Evolutionary conservation across 2,329 filamentous ascomycete species (phyloP).

Genomic region (Fusarium nelsonii): DNA sequence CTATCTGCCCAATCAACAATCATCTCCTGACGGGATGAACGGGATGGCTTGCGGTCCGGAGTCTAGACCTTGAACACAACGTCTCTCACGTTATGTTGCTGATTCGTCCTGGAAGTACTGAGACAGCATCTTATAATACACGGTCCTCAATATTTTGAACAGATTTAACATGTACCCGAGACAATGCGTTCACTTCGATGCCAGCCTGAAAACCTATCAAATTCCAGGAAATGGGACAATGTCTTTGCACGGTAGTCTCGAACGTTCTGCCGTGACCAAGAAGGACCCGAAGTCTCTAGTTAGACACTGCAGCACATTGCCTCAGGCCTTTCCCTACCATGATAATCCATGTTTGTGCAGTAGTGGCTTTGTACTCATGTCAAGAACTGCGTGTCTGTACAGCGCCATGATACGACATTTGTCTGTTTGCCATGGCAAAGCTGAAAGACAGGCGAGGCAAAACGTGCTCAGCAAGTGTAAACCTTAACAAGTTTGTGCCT

Average conservation of each 20-base stretch:
- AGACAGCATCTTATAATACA: background rate
- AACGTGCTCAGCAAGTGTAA: background rate
- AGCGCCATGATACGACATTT: background rate
- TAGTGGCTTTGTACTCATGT: background rate
- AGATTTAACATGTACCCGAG: background rate
- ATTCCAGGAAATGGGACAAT: slow-evolving; percentile 4
- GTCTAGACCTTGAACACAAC: background rate
- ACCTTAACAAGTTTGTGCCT: background rate
- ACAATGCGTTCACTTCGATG: background rate
- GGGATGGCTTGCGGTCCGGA: background rate
- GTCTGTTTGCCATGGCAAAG: background rate
- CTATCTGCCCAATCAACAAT: background rate
- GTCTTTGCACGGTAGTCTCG: background rate
- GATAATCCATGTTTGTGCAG: slow-evolving; percentile 5
- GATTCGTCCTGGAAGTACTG: too few relatives aligned
- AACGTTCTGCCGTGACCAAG: background rate
- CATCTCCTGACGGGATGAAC: background rate
- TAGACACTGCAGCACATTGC: slow-evolving; percentile 3
- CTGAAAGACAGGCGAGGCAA: background rate
- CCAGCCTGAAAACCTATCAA: background rate
- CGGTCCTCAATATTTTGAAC: background rate
- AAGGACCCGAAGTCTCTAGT: slow-evolving; percentile 7
- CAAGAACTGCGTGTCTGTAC: background rate
- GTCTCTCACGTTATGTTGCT: background rate
- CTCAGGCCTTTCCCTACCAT: slow-evolving; percentile 4